Evolutionary conservation across 768 basidiomycete species (phyloP), one percentile per base, ranked within the genome.

Genomic region (Tulasnella sp.): DNA sequence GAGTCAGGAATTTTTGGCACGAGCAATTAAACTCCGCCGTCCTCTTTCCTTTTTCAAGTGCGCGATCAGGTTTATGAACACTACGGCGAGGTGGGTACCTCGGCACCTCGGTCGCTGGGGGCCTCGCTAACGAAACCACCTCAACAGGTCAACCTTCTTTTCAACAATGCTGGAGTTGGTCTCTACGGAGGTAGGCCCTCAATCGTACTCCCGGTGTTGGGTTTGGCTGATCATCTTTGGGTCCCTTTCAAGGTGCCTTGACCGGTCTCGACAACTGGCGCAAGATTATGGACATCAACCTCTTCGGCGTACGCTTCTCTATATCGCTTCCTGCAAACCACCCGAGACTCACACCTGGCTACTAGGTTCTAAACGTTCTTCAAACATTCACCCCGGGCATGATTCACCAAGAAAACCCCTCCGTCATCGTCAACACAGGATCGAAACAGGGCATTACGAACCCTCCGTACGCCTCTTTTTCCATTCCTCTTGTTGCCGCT

Each of bases 401-500:
- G 93, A 86, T 93, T 75, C 90, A 91, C 84, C 95, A 94, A 84
- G 95, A 92, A 84, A 96, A 94, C 86, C 92, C 88, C 80, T 90
- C 91, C 12, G 88, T 94, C 83, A 91, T 96, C 76, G 92, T 96
- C 85, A 96, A 92, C 84, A 95, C 94, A 19, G 97, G 97, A 3
- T 95, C 94, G 79, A 98, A 98, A 87, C 94, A 97, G 85, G 97
- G 97, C 71, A 96, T 98, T 86, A 98, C 96, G 5, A 96, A 96
- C 87, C 95, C 96, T 75, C 96, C 96, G 96, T 96, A 86, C 21
- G 18, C 48, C 71, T 58, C 56, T 24, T 71, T 58, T 24, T 74
- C 62, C 34, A 72, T 24, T 74, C 71, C 34, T 72, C 81, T 52
- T 42, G 38, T 46, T 74, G 52, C 62, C 62, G 34, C 18, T 19